Percentiles rank a stretch among this genome's conserved stretches.
Evolutionary conservation across 2,329 filamentous ascomycete genomes (phyloP).

Genomic region (Nigrospora oryzae): DNA sequence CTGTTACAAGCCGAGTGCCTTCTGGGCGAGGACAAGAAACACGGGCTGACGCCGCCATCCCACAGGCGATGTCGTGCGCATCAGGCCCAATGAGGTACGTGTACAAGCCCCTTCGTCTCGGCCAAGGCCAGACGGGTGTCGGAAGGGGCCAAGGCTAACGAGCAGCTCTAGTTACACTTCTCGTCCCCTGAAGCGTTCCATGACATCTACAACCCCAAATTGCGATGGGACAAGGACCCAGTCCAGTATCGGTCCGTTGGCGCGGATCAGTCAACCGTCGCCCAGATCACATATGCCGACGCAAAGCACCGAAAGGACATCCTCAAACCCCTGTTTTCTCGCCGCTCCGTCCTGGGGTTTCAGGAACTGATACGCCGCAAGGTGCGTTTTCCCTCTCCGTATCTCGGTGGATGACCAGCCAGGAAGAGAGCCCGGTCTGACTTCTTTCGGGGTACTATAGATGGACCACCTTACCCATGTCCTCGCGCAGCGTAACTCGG

Average conservation of each 20-base stretch:
- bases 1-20: too few species aligned
- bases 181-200: neutral
- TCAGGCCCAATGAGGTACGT: neutral
- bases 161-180: neutral
- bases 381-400: neutral
- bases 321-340: neutral
- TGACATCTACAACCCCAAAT: neutral
- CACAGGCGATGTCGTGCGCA: neutral
- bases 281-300: neutral
- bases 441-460: neutral
- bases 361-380: neutral
- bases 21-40: neutral
- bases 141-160: too few species aligned
- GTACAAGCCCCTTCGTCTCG: neutral
- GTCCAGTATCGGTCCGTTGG: neutral
- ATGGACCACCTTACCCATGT: neutral
- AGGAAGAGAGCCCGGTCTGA: neutral
- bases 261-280: neutral
- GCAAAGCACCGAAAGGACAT: slow-evolving; percentile 1
- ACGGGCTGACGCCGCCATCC: neutral
- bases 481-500: neutral
- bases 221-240: slow-evolving; percentile 1
- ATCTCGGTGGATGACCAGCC: neutral
- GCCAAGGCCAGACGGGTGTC: too few species aligned
- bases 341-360: neutral